Base-by-base conservation (phyloP, 1,284 basidiomycete genomes). In the Cutaneotrichosporon sp. region DNA sequence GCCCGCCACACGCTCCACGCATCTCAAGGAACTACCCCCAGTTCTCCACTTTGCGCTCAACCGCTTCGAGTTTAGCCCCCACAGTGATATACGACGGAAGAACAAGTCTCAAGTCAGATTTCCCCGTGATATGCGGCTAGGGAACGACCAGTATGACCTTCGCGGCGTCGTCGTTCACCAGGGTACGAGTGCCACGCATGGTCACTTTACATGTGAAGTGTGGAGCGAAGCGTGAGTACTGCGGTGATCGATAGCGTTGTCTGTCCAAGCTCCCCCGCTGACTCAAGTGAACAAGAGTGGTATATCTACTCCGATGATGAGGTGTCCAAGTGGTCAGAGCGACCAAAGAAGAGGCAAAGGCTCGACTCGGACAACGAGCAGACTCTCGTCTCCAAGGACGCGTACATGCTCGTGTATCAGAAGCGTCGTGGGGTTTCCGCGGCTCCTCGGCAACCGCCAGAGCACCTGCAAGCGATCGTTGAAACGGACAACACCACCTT, bases 151-250 rank as follows among this genome's bases (percentile, higher is more conserved):
- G 70, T 96, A 94, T 64, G 86, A 90, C 49, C 74, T 96, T 26
- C 80, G 84, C 38, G 91, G 88, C 6, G 82, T 94, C 9, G 75
- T 96, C 9, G 71, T 89, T 49, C 91, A 96, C 73, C 87, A 87
- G 64, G 91, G 91, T 2, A 65, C 80, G 9, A 72, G 65, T 39
- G 73, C 91, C 11, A 87, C 92, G 73, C 87, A 90, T 62, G 91
- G 91, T 3, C 91, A 96, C 68, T 96, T 96, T 64, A 85, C 90
- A 62, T 88, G 88, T 25, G 87, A 93, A 65, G 87, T 91, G 6
- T 86, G 84, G 64, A 88, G 93, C 67, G 77, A 79, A 38, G 72
- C 74, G 89, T 92, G 65, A 64, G 84, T 75, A 38, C 25, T 2
- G 20, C 3, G n/a, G n/a, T n/a, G n/a, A n/a, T n/a, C n/a, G n/a